phyloP scores from a whole-genome alignment of 768 basidiomycete genomes.

The Leccinum variicolor region DNA sequence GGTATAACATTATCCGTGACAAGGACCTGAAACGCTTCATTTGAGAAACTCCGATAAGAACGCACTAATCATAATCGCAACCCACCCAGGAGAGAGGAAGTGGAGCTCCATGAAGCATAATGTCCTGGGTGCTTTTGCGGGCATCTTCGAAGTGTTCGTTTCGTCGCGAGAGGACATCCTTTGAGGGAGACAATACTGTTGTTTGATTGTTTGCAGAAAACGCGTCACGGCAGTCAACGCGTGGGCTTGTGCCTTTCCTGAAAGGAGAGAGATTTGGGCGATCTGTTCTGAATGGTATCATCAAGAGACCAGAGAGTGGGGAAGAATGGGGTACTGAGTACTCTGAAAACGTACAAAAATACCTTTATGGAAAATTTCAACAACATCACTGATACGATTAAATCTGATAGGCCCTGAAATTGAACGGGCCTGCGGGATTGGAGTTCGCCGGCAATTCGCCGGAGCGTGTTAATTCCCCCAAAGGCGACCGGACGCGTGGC shows the following conservation, averaged over 20 bases:
- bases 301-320: constrained; percentile 1
- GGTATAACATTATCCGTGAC: constrained; percentile 27
- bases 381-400: neutral
- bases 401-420: neutral
- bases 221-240: constrained; percentile 21
- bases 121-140: constrained; percentile 9
- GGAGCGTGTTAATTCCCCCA: neutral
- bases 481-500: neutral
- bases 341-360: neutral
- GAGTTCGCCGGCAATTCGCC: neutral
- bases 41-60: neutral
- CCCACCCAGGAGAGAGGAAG: constrained; percentile 28
- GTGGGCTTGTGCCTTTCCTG: constrained; percentile 12
- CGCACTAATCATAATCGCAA: neutral
- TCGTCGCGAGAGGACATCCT: neutral
- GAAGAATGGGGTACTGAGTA: constrained; percentile 1
- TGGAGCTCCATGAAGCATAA: constrained; percentile 20
- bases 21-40: constrained; percentile 15
- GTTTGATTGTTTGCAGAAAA: constrained; percentile 9
- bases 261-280: constrained; percentile 15
- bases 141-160: constrained; percentile 2
- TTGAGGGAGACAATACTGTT: neutral
- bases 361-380: constrained; percentile 5
- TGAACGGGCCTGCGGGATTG: neutral
- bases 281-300: constrained; percentile 13